Evolutionary conservation across 2,329 filamentous ascomycete species (phyloP), one percentile per base, ranked within the genome.

Genomic region (Shiraia bambusicola): DNA sequence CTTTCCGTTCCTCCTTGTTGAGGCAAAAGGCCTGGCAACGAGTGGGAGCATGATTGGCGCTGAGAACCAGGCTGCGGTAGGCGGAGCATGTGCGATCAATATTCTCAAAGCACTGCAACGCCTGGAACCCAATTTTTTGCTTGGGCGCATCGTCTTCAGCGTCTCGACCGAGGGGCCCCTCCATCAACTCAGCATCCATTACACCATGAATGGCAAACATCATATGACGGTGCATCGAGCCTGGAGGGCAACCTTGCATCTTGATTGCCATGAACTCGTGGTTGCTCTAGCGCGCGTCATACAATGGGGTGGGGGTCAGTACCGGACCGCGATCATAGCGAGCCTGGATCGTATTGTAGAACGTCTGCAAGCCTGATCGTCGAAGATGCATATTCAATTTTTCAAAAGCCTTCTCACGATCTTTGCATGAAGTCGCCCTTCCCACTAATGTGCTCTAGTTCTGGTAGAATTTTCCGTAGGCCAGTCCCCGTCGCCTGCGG

Each of bases 1-100:
- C 16, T 52, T 50, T 33, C 49, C 43, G 7, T 52, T 47, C 28
- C 37, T 52, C 22, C 25, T 52, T 15, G 34, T 45, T 16, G 49
- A 52, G 42, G 43, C 43, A 27, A 49, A 49, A 41, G 46, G 42
- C 25, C 30, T 41, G 27, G 19, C 26, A 28, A 35, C 32, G 13
- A 45, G 28, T 37, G 35, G 37, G 28, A 48, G 40, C 40, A 37
- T 51, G 24, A 37, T 51, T 27, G 40, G 40, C 16, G 46, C 42
- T 15, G 39, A 52, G 34, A 52, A 47, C 34, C 42, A 50, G 43
- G 42, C 40, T 31, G 40, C 34, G 17, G 28, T 42, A 30, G 33
- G 34, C 22, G 33, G 40, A 17, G 40, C 40, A 16, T 42, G 40
- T 27, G 34, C 40, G 8, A 26, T 37, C 13, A 42, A 36, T 25